These are phyloP conservation scores for Wickerhamiella kurtzmanii DNA, from an alignment of 805 yeast genomes.

Conservation along the genomic window DNA sequence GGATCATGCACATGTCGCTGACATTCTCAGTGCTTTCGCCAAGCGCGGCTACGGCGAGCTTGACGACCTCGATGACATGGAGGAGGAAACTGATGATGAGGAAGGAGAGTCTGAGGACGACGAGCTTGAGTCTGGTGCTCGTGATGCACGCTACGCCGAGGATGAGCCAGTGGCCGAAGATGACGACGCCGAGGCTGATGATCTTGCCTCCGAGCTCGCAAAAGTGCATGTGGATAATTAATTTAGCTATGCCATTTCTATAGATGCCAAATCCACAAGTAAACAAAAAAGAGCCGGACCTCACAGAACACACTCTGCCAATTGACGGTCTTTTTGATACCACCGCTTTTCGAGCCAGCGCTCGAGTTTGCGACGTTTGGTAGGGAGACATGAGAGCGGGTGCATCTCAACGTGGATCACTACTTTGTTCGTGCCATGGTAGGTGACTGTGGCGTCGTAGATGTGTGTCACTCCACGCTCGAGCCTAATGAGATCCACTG, in stretches of 20 bases:
- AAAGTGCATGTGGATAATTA: slow-evolving; percentile 18
- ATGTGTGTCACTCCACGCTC: slow-evolving; percentile 22
- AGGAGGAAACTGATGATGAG: slow-evolving; percentile 61
- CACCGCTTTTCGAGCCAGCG: slow-evolving; percentile 67
- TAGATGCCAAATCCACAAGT: slow-evolving; percentile 9
- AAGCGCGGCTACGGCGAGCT: slow-evolving; percentile 67
- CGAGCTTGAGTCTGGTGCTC: slow-evolving; percentile 33
- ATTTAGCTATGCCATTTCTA: slow-evolving; percentile 23
- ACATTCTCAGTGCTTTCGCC: slow-evolving; percentile 49
- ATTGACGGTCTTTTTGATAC: slow-evolving; percentile 45
- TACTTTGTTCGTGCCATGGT: slow-evolving; percentile 21
- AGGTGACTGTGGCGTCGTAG: slow-evolving; percentile 44
- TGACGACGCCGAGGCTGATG: slow-evolving; percentile 35
- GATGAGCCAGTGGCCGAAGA: slow-evolving; percentile 31
- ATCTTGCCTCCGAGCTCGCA: slow-evolving; percentile 46
- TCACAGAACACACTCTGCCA: neutral
- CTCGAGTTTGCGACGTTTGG: slow-evolving; percentile 22
- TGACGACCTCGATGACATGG: slow-evolving; percentile 90
- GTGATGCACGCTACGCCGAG: slow-evolving; percentile 30
- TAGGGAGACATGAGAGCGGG: slow-evolving; percentile 13
- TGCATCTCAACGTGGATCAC: slow-evolving; percentile 11
- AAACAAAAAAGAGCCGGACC: neutral
- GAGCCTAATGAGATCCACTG: slow-evolving; percentile 18
- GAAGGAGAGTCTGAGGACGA: slow-evolving; percentile 53
- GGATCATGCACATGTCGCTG: slow-evolving; percentile 58